Base-by-base conservation (phyloP, 352 stramenopile genomes). In the Pythium brachiatum region DNA sequence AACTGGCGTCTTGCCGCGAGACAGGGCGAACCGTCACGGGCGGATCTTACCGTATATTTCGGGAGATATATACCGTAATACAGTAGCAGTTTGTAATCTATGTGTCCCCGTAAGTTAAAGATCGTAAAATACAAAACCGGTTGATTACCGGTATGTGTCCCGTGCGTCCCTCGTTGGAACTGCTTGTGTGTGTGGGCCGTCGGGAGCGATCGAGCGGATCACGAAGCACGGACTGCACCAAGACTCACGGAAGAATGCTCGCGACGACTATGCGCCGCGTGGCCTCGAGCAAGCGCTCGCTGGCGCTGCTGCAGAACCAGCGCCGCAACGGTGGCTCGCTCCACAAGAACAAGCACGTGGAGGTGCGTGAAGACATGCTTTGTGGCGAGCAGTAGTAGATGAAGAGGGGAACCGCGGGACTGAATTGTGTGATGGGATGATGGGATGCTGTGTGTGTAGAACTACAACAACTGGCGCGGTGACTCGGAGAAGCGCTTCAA, bases 381-480 rank as follows among this genome's bases (percentile, higher is more conserved):
- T 4, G 9, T 38, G n/a, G n/a, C n/a, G n/a, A n/a, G n/a, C n/a
- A n/a, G n/a, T n/a, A n/a, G n/a, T n/a, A n/a, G n/a, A n/a, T n/a
- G n/a, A n/a, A n/a, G n/a, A n/a, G n/a, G n/a, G n/a, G n/a, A n/a
- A n/a, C n/a, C n/a, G n/a, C n/a, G n/a, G n/a, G n/a, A n/a, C n/a
- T n/a, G n/a, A n/a, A n/a, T n/a, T n/a, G n/a, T n/a, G n/a, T n/a
- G n/a, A n/a, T n/a, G n/a, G n/a, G n/a, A n/a, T n/a, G n/a, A n/a
- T n/a, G n/a, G n/a, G n/a, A n/a, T n/a, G n/a, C n/a, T 39, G 26
- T 34, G 26, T 31, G 11, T 61, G 38, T 54, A 92, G 83, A 92
- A 88, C 74, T 92, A 84, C 77, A 90, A 89, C 76, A 92, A 92
- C 72, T 92, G 83, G 83, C 81, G 83, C 63, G 83, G 83, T 53